Percentiles rank a stretch among this genome's conserved stretches.
These are phyloP conservation scores for Triglochin maritima DNA, from an alignment of 106 monocot species.

Conservation along the genomic window DNA sequence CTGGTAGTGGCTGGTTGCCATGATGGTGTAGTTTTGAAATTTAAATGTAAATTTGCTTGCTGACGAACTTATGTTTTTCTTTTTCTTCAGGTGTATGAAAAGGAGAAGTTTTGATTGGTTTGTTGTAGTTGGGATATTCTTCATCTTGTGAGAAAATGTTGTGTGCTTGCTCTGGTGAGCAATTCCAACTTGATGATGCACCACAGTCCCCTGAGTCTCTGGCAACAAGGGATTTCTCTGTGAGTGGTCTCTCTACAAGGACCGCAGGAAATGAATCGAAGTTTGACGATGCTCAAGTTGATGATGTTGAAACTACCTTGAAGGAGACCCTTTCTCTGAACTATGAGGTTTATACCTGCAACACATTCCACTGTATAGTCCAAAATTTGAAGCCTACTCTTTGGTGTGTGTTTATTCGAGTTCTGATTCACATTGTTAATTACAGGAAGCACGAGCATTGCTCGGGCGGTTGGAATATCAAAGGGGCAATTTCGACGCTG, in stretches of 20 bases:
- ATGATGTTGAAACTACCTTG: constrained; percentile 66
- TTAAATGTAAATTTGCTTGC: neutral
- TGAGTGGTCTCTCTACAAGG: constrained; percentile 42
- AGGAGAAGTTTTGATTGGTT: neutral
- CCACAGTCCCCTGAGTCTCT: constrained; percentile 74
- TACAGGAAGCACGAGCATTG: constrained; percentile 88
- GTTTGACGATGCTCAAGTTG: constrained; percentile 54
- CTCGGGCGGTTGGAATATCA: constrained; percentile 82
- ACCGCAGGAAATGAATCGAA: constrained; percentile 43
- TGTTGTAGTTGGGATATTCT: neutral
- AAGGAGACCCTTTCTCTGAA: constrained; percentile 75
- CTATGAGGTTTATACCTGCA: constrained; percentile 52
- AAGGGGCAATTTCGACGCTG: constrained; percentile 74
- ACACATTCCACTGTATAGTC: no score
- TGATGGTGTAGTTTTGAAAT: neutral
- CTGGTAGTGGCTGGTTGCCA: neutral
- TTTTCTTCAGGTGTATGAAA: neutral
- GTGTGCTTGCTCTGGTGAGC: constrained; percentile 82
- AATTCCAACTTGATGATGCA: constrained; percentile 57
- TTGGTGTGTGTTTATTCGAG: no score
- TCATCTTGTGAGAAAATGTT: constrained; percentile 29
- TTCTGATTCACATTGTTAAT: no score
- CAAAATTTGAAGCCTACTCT: neutral
- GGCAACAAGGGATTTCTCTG: constrained; percentile 79
- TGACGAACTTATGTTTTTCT: neutral